Evolutionary conservation across 2,329 filamentous ascomycete genomes (phyloP).

Genomic region (Talaromyces sp.): DNA sequence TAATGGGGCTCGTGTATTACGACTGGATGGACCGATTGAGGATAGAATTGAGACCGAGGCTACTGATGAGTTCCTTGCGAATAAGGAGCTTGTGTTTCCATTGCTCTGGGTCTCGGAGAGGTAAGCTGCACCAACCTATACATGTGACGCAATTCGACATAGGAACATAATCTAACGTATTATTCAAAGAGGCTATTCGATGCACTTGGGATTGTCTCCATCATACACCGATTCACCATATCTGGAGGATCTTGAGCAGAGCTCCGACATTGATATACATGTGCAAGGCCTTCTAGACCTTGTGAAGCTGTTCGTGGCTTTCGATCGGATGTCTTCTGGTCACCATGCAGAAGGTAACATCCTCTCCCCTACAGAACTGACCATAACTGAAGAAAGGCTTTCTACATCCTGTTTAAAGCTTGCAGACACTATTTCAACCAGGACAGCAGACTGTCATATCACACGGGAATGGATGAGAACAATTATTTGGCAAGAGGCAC

Average conservation of each 20-base stretch:
- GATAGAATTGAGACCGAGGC: background rate
- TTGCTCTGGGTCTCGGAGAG: slow-evolving; percentile 36
- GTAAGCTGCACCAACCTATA: slow-evolving; percentile 7
- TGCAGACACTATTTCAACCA: slow-evolving; percentile 17
- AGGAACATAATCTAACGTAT: background rate
- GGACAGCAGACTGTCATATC: slow-evolving; percentile 33
- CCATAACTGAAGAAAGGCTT: slow-evolving; percentile 24
- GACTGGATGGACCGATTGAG: slow-evolving; percentile 17
- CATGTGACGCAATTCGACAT: background rate
- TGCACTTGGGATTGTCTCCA: slow-evolving; percentile 32
- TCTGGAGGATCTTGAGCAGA: slow-evolving; percentile 7
- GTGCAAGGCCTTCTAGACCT: slow-evolving; percentile 29
- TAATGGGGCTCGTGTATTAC: slow-evolving; percentile 23
- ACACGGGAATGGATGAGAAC: slow-evolving; percentile 38
- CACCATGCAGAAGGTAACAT: background rate
- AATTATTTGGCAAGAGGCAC: slow-evolving; percentile 35
- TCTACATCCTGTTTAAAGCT: slow-evolving; percentile 19
- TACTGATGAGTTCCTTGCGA: slow-evolving; percentile 23
- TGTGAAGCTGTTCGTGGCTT: slow-evolving; percentile 28
- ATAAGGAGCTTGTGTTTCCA: slow-evolving; percentile 29
- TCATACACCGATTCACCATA: slow-evolving; percentile 23
- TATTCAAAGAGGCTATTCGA: slow-evolving; percentile 35
- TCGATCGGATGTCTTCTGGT: slow-evolving; percentile 23
- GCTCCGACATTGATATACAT: slow-evolving; percentile 17
- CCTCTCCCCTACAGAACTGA: slow-evolving; percentile 11